Evolutionary conservation across 2,329 filamentous ascomycete genomes (phyloP).

Genomic region (Trichoderma afroharzianum): DNA sequence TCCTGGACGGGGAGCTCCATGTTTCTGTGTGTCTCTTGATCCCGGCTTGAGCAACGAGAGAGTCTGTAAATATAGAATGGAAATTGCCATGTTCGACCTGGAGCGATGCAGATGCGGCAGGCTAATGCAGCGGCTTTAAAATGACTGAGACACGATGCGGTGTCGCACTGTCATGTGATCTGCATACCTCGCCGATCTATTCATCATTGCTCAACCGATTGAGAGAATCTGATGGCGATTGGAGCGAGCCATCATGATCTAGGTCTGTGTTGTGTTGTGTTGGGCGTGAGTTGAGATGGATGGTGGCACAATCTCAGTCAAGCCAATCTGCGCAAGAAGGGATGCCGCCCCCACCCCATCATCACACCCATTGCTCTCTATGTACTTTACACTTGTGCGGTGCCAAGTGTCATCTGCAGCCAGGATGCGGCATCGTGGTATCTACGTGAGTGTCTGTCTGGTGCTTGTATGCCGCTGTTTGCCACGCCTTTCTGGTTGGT

Average conservation of each 20-base stretch:
- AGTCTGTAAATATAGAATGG: neutral
- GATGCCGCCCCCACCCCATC: neutral
- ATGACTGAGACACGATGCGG: constrained; percentile 4
- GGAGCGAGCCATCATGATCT: neutral
- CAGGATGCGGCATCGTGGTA: neutral
- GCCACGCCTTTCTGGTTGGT: neutral
- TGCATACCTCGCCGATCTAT: neutral
- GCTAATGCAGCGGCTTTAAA: neutral
- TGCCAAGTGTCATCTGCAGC: neutral
- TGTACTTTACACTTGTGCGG: neutral
- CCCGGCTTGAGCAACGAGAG: neutral
- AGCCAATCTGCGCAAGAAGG: neutral
- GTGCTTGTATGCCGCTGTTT: neutral
- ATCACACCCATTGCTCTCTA: neutral
- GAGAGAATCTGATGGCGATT: neutral
- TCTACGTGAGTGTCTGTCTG: neutral
- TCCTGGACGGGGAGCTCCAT: neutral
- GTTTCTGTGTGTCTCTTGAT: neutral
- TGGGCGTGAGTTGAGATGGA: neutral
- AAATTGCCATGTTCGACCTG: neutral
- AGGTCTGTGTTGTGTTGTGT: neutral
- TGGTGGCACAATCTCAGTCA: constrained; percentile 1
- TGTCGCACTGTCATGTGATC: constrained; percentile 10
- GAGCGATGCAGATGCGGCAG: neutral
- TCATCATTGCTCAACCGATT: neutral